phyloP scores from a whole-genome alignment of 805 yeast genomes.

The Yamadazyma akitaensis region DNA sequence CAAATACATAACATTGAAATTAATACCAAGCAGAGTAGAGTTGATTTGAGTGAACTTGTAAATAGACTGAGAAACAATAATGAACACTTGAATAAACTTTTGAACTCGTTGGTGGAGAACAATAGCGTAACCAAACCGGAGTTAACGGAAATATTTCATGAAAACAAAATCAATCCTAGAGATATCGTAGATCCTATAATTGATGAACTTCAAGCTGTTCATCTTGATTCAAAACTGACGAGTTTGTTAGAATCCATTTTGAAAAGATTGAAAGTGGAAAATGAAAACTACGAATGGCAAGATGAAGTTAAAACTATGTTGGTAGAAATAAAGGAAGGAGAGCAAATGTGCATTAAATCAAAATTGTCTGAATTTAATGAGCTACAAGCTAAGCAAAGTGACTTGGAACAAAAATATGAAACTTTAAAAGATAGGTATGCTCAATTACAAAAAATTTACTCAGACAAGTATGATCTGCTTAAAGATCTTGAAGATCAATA shows the following conservation, averaged over 20 bases:
- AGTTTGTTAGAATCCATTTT: conserved; percentile 2
- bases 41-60: conserved; percentile 34
- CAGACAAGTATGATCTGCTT: conserved; percentile 6
- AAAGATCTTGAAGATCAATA: conserved; percentile 7
- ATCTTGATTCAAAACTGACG: conserved; percentile 17
- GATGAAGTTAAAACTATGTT: conserved; percentile 1
- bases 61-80: conserved; percentile 42
- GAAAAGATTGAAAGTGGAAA: conserved; percentile 1
- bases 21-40: conserved; percentile 32
- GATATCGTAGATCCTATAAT: conserved; percentile 25
- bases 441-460: conserved; percentile 8
- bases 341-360: not conserved
- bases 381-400: not conserved
- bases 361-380: not conserved
- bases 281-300: conserved; percentile 3
- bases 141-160: conserved; percentile 14
- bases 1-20: conserved; percentile 21
- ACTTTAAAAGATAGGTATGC: conserved; percentile 12
- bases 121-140: conserved; percentile 8
- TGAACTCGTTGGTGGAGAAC: conserved; percentile 32
- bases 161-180: conserved; percentile 13
- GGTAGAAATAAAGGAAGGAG: not conserved
- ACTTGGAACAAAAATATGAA: not conserved
- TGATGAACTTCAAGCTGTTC: conserved; percentile 23
- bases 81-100: conserved; percentile 32